Conservation (phyloP, 2,329 filamentous ascomycete genomes). For the Albifimbria verrucaria region DNA sequence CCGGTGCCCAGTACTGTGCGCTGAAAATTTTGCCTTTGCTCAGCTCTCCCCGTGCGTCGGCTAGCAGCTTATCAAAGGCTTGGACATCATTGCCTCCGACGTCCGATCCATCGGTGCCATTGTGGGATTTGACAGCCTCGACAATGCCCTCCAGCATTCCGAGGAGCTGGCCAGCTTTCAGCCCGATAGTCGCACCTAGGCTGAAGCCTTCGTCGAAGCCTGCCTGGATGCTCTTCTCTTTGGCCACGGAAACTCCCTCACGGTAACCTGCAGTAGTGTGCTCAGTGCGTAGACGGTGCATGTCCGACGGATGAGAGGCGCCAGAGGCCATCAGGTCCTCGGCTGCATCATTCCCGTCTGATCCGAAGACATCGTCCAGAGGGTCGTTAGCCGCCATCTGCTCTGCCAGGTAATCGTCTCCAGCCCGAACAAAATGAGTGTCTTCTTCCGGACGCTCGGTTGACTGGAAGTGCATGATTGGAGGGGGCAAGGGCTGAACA, state of each 20-base stretch:
- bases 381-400: conserved; percentile 16
- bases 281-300: conserved; percentile 69
- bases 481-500: not conserved
- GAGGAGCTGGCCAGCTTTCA: conserved; percentile 69
- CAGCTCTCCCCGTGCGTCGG: conserved; percentile 56
- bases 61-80: conserved; percentile 31
- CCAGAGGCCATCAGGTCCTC: conserved; percentile 10
- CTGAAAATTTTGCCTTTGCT: conserved; percentile 61
- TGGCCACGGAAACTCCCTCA: conserved; percentile 76
- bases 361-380: conserved; percentile 35
- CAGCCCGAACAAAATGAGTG: conserved; percentile 17
- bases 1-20: conserved; percentile 61
- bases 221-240: conserved; percentile 71
- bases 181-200: conserved; percentile 76
- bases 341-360: conserved; percentile 17
- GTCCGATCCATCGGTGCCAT: conserved; percentile 19
- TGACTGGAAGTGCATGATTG: conserved; percentile 31
- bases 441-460: conserved; percentile 25
- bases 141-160: conserved; percentile 74
- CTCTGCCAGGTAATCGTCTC: conserved; percentile 10
- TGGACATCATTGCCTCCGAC: conserved; percentile 19
- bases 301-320: conserved; percentile 53
- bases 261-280: conserved; percentile 87
- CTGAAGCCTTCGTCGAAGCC: conserved; percentile 92
- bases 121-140: conserved; percentile 36